phyloP scores from a whole-genome alignment of 2,329 filamentous ascomycete species.

The Parastagonospora nodorum region DNA sequence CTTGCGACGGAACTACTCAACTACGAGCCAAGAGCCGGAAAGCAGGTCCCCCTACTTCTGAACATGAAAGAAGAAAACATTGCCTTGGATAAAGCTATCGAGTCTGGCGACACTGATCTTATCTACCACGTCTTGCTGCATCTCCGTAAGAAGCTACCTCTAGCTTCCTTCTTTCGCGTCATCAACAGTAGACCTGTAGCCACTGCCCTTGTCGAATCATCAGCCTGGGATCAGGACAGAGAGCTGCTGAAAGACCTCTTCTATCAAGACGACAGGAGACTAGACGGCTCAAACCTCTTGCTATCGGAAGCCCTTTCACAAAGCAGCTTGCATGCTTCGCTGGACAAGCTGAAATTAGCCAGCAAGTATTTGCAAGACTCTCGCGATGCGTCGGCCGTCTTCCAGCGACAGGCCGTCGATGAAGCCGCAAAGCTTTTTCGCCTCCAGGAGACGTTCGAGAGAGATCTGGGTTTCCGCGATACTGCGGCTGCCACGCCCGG shows the following conservation, averaged over 20 bases:
- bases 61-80: slow-evolving; percentile 96
- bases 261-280: slow-evolving; percentile 91
- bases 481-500: slow-evolving; percentile 43
- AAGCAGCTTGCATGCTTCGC: slow-evolving; percentile 68
- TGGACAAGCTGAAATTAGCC: slow-evolving; percentile 88
- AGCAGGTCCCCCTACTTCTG: slow-evolving; percentile 89
- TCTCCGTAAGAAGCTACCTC: slow-evolving; percentile 85
- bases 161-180: slow-evolving; percentile 89
- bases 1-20: slow-evolving; percentile 90
- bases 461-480: slow-evolving; percentile 68
- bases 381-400: slow-evolving; percentile 71
- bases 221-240: slow-evolving; percentile 77
- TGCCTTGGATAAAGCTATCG: slow-evolving; percentile 93
- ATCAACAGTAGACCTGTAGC: slow-evolving; percentile 86
- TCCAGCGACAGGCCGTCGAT: slow-evolving; percentile 75
- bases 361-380: slow-evolving; percentile 82
- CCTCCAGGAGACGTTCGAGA: slow-evolving; percentile 86
- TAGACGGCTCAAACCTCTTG: slow-evolving; percentile 87
- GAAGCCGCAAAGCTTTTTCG: slow-evolving; percentile 80
- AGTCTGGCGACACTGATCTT: slow-evolving; percentile 92
- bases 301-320: slow-evolving; percentile 81
- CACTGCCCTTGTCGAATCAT: slow-evolving; percentile 85
- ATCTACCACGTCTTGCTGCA: slow-evolving; percentile 87
- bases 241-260: slow-evolving; percentile 91
- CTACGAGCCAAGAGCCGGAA: slow-evolving; percentile 91